These are phyloP conservation scores for Omphalea diandra DNA, from an alignment of 441 rosid genomes.

Conservation along the genomic window DNA sequence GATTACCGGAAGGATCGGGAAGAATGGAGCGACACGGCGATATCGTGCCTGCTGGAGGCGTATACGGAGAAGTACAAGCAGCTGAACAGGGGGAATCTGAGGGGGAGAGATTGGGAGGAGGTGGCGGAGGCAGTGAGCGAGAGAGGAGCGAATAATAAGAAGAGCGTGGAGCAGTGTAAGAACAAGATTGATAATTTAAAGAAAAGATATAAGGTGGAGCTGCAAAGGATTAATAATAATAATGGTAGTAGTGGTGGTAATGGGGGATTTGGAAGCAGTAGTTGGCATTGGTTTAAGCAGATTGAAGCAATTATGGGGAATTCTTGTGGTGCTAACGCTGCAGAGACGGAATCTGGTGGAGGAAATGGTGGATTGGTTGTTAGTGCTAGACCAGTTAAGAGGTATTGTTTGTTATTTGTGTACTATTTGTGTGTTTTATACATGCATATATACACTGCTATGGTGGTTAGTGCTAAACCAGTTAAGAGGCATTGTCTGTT, in stretches of 20 bases:
- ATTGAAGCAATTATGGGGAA: conserved; percentile 81
- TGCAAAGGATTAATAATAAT: conserved; percentile 63
- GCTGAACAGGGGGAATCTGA: conserved; percentile 74
- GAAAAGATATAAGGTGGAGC: conserved; percentile 82
- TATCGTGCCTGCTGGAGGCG: conserved; percentile 62
- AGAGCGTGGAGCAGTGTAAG: conserved; percentile 96
- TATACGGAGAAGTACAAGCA: conserved; percentile 69
- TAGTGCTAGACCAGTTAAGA: conserved; percentile 46
- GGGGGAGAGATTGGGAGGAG: conserved; percentile 95
- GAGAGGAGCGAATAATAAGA: conserved; percentile 55
- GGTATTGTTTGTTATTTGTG: conserved; percentile 40
- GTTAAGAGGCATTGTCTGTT: no score
- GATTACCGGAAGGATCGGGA: conserved; percentile 73
- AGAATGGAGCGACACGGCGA: conserved; percentile 91
- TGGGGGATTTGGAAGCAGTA: conserved; percentile 39
- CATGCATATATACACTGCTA: no score
- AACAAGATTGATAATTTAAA: conserved; percentile 90
- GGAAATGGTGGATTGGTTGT: conserved; percentile 21
- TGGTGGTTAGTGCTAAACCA: no score
- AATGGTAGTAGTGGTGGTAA: no score
- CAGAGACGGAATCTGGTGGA: conserved; percentile 25
- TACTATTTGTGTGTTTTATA: no score
- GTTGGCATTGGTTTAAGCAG: conserved; percentile 93
- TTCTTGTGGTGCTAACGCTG: conserved; percentile 41
- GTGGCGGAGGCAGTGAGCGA: conserved; percentile 77